Base-by-base conservation (phyloP, 1,284 basidiomycete species). In the Cutaneotrichosporon curvatum region DNA sequence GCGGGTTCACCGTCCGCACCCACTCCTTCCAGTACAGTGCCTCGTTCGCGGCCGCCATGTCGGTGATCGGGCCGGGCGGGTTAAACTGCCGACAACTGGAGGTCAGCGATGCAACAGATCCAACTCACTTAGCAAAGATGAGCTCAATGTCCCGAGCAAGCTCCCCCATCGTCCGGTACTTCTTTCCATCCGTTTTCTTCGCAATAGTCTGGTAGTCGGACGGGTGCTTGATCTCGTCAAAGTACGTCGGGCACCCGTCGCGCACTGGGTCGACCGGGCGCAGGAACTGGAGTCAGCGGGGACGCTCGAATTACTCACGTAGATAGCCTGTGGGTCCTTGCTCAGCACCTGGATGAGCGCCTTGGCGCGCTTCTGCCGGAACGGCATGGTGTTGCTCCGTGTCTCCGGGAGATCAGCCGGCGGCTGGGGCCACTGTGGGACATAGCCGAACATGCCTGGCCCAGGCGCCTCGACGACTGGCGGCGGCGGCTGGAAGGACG, bases 141-240 rank as follows among this genome's bases (percentile, higher is more conserved):
- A 94, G 80, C 51, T 87, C 81, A 47, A 88, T 75, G 61, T 97
- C 94, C 49, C 77, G 76, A 31, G 79, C 82, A 56, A 98, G 84
- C 2, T 85, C 81, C 45, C 85, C 86, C 82, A 89, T 87, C 0
- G 79, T 82, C 16, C 73, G 61, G 68, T 95, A 96, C 61, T 78
- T 75, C 44, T 59, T 63, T 38, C 20, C 18, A 33, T 78, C 77
- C 43, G 95, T 73, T 63, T 88, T 91, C 40, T 75, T 75, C 30
- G 72, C 69, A 63, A 97, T 87, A 10, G 92, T 95, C 10, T 81
- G 81, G 46, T 97, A 82, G 72, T 98, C 92, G 90, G 97, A 98
- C 6, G 95, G 95, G 54, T 85, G 73, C 56, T 81, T 76, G 65
- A 99, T 96, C 73, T 97, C 95, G 10, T 95, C 82, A 49, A 86